phyloP scores from a whole-genome alignment of 1,284 basidiomycete species.

The Chalciporus sp. region DNA sequence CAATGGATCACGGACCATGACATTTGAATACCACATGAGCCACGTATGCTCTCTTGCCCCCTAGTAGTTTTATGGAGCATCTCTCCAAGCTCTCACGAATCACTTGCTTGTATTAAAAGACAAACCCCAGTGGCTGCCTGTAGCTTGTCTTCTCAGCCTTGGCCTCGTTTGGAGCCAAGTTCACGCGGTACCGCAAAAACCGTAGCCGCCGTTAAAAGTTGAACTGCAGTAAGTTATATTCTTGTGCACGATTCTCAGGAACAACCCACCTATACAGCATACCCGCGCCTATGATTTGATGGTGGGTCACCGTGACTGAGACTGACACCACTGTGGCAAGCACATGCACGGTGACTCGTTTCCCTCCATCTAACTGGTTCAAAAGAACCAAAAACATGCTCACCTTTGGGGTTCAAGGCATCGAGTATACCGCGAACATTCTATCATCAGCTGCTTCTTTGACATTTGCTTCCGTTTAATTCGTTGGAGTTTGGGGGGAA shows the following conservation, averaged over 20 bases:
- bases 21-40: not conserved
- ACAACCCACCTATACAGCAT: constrained; percentile 10
- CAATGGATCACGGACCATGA: not conserved
- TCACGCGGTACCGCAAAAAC: constrained; percentile 19
- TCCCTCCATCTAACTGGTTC: not conserved
- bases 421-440: not conserved
- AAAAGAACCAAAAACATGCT: not conserved
- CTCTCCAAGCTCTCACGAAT: constrained; percentile 12
- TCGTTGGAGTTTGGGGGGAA: not conserved
- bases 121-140: not conserved
- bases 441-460: not conserved
- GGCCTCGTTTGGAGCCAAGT: constrained; percentile 9
- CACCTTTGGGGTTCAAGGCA: not conserved
- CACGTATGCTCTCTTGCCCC: not conserved
- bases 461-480: not conserved
- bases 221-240: constrained; percentile 3
- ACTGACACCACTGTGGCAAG: too few species aligned
- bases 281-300: too few species aligned
- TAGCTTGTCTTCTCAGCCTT: not conserved
- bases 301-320: too few species aligned
- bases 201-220: not conserved
- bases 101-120: constrained; percentile 7
- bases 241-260: constrained; percentile 21
- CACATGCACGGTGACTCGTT: not conserved
- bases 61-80: not conserved